Base-by-base conservation (phyloP, 306 rosid genomes). In the Inga leiocalycina region DNA sequence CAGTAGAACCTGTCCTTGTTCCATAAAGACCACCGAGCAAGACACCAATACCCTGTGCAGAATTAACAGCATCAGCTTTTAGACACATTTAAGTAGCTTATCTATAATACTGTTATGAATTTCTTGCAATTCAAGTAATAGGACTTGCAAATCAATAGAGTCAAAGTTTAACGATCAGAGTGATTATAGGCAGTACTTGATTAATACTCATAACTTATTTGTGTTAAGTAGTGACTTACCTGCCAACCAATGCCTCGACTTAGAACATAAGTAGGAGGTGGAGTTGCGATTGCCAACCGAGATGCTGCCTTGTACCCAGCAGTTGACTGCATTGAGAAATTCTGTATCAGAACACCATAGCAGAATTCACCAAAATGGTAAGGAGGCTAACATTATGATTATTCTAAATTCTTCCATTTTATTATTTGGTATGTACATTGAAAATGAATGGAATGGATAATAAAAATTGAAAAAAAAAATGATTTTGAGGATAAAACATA, bases 201-300 rank as follows among this genome's bases (percentile, higher is more conserved):
- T 24, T 24, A 24, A 24, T 24, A 24, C 27, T 24, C 27, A 24
- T 24, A 24, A 24, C 27, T 24, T 24, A 24, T 24, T 24, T 24
- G 27, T 24, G 27, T 24, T 24, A 24, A 24, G 27, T 24, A 24
- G 27, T 24, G 27, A 24, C 27, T 24, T 24, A 24, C 27, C 27
- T 24, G 27, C 99, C 99, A 96, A 66, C 99, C 99, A 30, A 96
- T 93, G 85, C 99, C 99, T 67, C 99, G 90, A 86, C 99, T 96
- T 88, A 96, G 84, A 67, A 96, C 99, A 81, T 93, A 91, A 70
- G 98, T 94, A 56, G 99, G 99, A 76, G 99, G 99, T 59, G 99
- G 99, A 49, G 99, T 96, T 52, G 99, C 99, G 30, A 93, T 96
- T 0, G 99, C 99, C 86, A 93, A 80, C 64, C 99, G 95, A 52